Evolutionary conservation across 2,329 filamentous ascomycete species (phyloP).

Genomic region (Colletotrichum sp.): DNA sequence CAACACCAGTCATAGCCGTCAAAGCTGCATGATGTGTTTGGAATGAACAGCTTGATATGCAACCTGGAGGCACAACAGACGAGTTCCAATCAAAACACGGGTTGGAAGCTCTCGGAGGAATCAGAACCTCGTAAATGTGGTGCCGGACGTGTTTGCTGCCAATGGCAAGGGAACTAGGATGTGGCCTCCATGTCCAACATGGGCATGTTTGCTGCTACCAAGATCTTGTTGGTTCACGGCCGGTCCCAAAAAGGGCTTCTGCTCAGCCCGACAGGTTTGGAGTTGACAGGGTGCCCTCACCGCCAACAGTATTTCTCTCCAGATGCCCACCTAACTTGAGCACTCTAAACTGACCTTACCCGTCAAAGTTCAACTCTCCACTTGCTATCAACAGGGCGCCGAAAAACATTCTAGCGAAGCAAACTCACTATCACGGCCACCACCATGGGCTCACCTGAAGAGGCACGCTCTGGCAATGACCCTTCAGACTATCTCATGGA

Average conservation of each 20-base stretch:
- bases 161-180: rapidly evolving
- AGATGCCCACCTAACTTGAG: not conserved
- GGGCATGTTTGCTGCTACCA: not conserved
- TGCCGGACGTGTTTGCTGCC: not conserved
- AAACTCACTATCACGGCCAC: not conserved
- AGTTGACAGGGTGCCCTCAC: not conserved
- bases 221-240: not conserved
- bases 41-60: not conserved
- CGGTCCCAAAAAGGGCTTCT: not conserved
- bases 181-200: not conserved
- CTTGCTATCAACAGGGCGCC: not conserved
- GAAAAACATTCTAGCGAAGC: not conserved
- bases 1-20: not conserved
- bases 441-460: not conserved
- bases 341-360: not conserved
- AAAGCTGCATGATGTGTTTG: not conserved
- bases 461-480: not conserved
- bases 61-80: not conserved
- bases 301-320: not conserved
- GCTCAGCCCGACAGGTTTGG: not conserved
- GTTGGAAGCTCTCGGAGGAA: not conserved
- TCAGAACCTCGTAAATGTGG: not conserved
- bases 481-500: not conserved
- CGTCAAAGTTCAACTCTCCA: not conserved
- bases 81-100: not conserved